Conservation (phyloP, 768 basidiomycete species). For the Termitomyces sp. region DNA sequence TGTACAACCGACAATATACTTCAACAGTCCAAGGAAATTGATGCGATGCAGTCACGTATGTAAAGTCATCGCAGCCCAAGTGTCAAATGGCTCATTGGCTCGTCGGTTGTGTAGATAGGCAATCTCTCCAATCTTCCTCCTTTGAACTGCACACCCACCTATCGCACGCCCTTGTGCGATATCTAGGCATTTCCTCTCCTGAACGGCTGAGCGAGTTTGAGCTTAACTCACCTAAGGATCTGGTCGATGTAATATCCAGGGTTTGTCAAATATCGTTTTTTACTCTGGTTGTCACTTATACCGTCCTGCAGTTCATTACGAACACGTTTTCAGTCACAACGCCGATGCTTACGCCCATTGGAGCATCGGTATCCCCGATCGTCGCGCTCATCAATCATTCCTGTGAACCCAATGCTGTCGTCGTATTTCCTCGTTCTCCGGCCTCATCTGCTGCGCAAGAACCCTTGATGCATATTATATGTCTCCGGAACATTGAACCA, state of each 20-base stretch:
- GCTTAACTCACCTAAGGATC: slow-evolving; percentile 50
- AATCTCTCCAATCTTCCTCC: slow-evolving; percentile 40
- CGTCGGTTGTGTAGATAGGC: slow-evolving; percentile 42
- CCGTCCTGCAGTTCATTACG: slow-evolving; percentile 66
- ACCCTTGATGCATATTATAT: slow-evolving; percentile 68
- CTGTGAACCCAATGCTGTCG: slow-evolving; percentile 81
- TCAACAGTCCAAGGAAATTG: slow-evolving; percentile 55
- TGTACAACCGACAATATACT: not conserved
- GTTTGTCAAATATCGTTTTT: slow-evolving; percentile 31
- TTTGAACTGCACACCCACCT: slow-evolving; percentile 62
- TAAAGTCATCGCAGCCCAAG: not conserved
- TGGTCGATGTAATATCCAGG: slow-evolving; percentile 69
- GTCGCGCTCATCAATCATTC: slow-evolving; percentile 86
- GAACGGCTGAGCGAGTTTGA: slow-evolving; percentile 55
- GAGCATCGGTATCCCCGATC: slow-evolving; percentile 76
- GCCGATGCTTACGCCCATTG: slow-evolving; percentile 73
- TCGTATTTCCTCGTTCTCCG: slow-evolving; percentile 76
- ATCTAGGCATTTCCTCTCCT: slow-evolving; percentile 56
- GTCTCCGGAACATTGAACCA: slow-evolving; percentile 54
- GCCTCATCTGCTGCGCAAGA: slow-evolving; percentile 33
- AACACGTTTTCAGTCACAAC: slow-evolving; percentile 89
- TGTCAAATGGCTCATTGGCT: not conserved
- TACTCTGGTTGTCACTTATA: not conserved
- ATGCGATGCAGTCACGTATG: slow-evolving; percentile 70
- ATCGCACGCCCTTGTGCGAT: slow-evolving; percentile 70